Conservation (phyloP, 2,329 filamentous ascomycete genomes). For the Didymella sp. region DNA sequence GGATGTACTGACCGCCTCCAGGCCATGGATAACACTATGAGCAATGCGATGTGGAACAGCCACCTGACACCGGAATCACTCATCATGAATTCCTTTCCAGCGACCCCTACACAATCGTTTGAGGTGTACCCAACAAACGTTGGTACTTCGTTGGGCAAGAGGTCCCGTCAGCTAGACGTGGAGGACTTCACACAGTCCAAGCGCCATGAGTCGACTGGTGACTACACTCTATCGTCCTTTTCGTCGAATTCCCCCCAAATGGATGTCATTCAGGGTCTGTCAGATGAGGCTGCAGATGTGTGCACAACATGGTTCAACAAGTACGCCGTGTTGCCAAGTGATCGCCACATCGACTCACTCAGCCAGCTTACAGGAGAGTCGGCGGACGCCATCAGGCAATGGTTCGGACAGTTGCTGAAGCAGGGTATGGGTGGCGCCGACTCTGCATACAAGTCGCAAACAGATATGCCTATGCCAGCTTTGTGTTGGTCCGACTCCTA, state of each 20-base stretch:
- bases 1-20: conserved; percentile 20
- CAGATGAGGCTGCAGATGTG: conserved; percentile 48
- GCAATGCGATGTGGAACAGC: conserved; percentile 33
- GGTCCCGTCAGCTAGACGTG: conserved; percentile 39
- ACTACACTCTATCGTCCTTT: conserved; percentile 38
- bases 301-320: conserved; percentile 50
- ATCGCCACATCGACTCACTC: conserved; percentile 46
- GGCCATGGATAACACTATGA: conserved; percentile 46
- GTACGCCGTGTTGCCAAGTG: conserved; percentile 47
- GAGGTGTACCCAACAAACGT: conserved; percentile 31
- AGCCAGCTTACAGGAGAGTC: conserved; percentile 48
- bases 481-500: conserved; percentile 32
- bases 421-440: conserved; percentile 47
- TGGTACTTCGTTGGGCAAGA: conserved; percentile 36
- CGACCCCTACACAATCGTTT: conserved; percentile 39
- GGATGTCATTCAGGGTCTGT: conserved; percentile 29
- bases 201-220: conserved; percentile 37
- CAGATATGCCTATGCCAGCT: conserved; percentile 32
- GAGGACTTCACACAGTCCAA: conserved; percentile 45
- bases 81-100: conserved; percentile 32
- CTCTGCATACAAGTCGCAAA: conserved; percentile 50
- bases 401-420: conserved; percentile 48
- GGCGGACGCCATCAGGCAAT: conserved; percentile 42
- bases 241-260: conserved; percentile 27
- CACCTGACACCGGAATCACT: conserved; percentile 33